Evolutionary conservation across 441 rosid species (phyloP).

Genomic region (Gossypium schwendimanii): DNA sequence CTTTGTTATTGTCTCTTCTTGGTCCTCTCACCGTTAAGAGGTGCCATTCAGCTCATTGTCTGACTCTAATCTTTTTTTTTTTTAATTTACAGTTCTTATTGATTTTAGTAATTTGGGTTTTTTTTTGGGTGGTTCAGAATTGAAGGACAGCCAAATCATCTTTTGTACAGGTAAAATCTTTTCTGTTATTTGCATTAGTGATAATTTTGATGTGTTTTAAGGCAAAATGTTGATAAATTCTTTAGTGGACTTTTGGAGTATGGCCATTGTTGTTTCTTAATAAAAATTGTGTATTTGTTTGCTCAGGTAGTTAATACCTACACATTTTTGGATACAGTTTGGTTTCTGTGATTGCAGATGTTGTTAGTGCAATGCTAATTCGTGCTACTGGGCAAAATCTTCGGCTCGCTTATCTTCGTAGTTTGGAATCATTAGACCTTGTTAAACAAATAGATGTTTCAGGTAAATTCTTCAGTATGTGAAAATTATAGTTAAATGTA

Average conservation of each 20-base stretch:
- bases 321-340: conserved; percentile 66
- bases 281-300: not conserved
- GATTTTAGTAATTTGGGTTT: not conserved
- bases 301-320: conserved; percentile 23
- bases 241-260: not conserved
- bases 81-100: not conserved
- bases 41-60: conserved; percentile 22
- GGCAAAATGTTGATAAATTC: not conserved
- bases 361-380: conserved; percentile 72
- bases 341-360: conserved; percentile 75
- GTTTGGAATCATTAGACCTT: conserved; percentile 45
- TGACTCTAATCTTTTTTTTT: not conserved
- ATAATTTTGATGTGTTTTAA: not conserved
- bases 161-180: conserved; percentile 56
- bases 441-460: conserved; percentile 33
- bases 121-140: conserved; percentile 40
- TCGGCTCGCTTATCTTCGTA: conserved; percentile 42
- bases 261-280: not conserved
- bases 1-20: conserved; percentile 64
- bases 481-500: conserved; percentile 1
- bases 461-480: conserved; percentile 30
- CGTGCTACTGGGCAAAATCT: conserved; percentile 61
- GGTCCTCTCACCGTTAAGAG: conserved; percentile 80
- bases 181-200: not conserved
- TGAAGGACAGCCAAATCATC: conserved; percentile 68